Evolutionary conservation across 139 green algal genomes (phyloP), one percentile per base, ranked within the genome.

Genomic region (Picochlorum sp.): DNA sequence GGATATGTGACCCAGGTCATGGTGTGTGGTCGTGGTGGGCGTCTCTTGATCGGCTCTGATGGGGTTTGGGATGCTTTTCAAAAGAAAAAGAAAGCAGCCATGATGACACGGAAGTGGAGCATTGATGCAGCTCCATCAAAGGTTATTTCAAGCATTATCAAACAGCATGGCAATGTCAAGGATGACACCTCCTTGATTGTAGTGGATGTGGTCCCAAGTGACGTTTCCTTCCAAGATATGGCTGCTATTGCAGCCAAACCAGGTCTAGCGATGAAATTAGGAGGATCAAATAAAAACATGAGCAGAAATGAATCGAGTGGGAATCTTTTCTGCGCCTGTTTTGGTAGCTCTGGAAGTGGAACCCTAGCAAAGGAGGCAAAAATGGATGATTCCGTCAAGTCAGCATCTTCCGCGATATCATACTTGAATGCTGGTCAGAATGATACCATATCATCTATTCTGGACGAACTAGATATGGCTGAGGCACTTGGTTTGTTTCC

Each of bases 61-160:
- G 90, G 90, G 44, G 78, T 97, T 30, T 96, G 90, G 90, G 90
- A 96, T 60, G 82, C 88, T 13, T 79, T 95, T 66, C 69, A 78
- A 57, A 90, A 85, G 62, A 70, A 70, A 15, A 58, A 24, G 2
- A 20, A 34, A 15, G 62, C 73, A 3, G 68, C 56, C 23, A 59
- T 32, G 18, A 73, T 76, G 58, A 32, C 50, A 45, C 64, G 68
- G 30, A 76, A 47, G 46, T 86, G 51, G 70, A 70, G 58, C 21
- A 56, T 64, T 26, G 67, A 80, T 28, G 45, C 20, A 3, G 62
- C 41, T 16, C 71, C 75, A 2, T 37, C 71, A 45, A 58, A 58
- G 13, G 24, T 83, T 9, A 67, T 83, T 15, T 64, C 72, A 68
- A 61, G 65, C 4, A 69, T 79, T n/a, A 20, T 66, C 37, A 47